phyloP scores from a whole-genome alignment of 225 moss, liverwort and hornwort species.

The Asterella californica region DNA sequence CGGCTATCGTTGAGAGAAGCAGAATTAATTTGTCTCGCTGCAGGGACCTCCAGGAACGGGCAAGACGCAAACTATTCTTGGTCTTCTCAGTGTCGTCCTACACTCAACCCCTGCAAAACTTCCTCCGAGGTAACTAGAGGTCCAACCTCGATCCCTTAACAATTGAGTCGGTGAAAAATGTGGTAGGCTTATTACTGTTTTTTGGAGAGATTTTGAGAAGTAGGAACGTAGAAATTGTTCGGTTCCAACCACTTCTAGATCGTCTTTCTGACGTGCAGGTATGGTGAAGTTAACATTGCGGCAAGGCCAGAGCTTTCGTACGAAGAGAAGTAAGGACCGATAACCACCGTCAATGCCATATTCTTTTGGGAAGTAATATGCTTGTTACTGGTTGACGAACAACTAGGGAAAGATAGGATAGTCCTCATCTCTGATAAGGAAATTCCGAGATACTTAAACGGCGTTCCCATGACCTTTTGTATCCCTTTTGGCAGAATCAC shows the following conservation, averaged over 20 bases:
- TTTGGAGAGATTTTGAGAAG: background rate
- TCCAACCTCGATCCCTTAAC: constrained; percentile 33
- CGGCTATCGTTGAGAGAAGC: background rate
- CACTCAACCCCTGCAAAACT: constrained; percentile 88
- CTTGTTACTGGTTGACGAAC: background rate
- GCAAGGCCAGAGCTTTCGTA: constrained; percentile 58
- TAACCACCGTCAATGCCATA: background rate
- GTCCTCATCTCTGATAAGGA: background rate
- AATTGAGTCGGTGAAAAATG: background rate
- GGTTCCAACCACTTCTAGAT: background rate
- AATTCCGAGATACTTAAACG: no score
- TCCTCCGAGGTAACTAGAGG: constrained; percentile 69
- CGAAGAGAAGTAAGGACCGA: constrained; percentile 46
- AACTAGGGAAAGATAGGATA: background rate
- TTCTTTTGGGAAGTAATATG: background rate
- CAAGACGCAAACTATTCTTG: constrained; percentile 98
- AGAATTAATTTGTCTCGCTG: constrained; percentile 4
- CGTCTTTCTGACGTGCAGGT: constrained; percentile 41
- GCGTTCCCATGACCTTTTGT: background rate
- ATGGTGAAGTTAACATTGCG: constrained; percentile 55
- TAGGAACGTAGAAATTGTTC: background rate
- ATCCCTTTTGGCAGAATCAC: constrained; percentile 43
- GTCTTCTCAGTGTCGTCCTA: constrained; percentile 89
- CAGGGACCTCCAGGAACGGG: constrained; percentile 99
- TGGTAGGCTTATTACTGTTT: background rate